Evolutionary conservation across 352 stramenopile species (phyloP).

Genomic region (Phytophthora multivora): DNA sequence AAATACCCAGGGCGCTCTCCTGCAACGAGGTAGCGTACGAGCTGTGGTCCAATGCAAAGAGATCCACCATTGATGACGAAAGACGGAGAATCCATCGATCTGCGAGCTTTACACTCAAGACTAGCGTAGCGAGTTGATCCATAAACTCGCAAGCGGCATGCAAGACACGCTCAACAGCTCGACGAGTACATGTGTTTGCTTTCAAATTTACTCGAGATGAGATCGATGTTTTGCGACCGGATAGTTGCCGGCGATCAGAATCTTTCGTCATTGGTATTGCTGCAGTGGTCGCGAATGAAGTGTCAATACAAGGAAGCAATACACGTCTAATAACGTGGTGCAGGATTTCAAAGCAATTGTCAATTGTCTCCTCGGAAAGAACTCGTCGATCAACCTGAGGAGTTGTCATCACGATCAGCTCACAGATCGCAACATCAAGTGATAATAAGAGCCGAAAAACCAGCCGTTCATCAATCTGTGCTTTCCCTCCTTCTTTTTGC

Average conservation of each 20-base stretch:
- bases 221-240: constrained; percentile 13
- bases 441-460: constrained; percentile 29
- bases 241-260: constrained; percentile 10
- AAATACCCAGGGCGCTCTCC: constrained; percentile 56
- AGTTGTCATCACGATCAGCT: constrained; percentile 77
- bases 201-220: constrained; percentile 48
- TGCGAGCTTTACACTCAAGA: constrained; percentile 70
- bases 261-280: constrained; percentile 14
- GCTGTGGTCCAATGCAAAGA: constrained; percentile 76
- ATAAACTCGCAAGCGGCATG: constrained; percentile 78
- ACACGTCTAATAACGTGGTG: constrained; percentile 59
- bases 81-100: constrained; percentile 81
- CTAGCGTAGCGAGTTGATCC: constrained; percentile 62
- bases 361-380: constrained; percentile 84
- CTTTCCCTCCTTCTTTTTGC: constrained; percentile 3
- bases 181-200: constrained; percentile 53
- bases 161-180: constrained; percentile 61
- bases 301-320: constrained; percentile 75
- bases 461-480: constrained; percentile 18
- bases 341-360: constrained; percentile 77
- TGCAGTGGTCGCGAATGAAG: constrained; percentile 41
- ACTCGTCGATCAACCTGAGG: constrained; percentile 68
- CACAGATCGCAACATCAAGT: constrained; percentile 74
- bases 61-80: constrained; percentile 65
- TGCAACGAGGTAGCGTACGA: constrained; percentile 66